Evolutionary conservation across 140 eudicot genomes (phyloP), one percentile per base, ranked within the genome.

Genomic region (Ambrosia hybrid): DNA sequence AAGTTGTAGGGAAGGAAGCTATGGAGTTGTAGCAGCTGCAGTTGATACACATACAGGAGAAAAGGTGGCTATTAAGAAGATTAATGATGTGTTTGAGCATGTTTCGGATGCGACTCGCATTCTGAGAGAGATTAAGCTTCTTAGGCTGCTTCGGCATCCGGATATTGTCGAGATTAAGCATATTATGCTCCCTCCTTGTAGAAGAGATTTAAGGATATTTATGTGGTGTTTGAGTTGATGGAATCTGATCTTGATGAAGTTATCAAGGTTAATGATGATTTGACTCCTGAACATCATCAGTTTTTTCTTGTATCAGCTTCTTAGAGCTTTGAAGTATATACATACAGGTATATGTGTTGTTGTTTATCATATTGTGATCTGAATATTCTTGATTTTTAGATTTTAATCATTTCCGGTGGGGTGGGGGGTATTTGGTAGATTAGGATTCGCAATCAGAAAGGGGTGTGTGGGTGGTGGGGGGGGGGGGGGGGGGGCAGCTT

Each of bases 1-100:
- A 91, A 67, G 96, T 91, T 72, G 96, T 91, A 38, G 97, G 97
- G 43, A 91, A 88, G 97, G 97, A 69, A 91, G 97, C 63, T 91
- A 91, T 71, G 97, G 96, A 64, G 96, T 88, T 30, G 97, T 91
- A 65, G 97, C 96, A 26, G 88, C 92, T 34, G 97, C 97, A 76
- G 88, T 91, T 33, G 97, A 88, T 74, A 91, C 95, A 34, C 97
- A 91, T 79, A 91, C 96, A 0, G 96, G 97, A 26, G 96, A 91
- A 63, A 85, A 81, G 66, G 97, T 91, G 45, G 97, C 96, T 56
- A 91, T 91, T 6, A 91, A 91, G 73, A 91, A 91, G 73, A 91
- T 91, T 30, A 88, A 78, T 52, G 85, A 88, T 77, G 85, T 91
- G 55, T 91, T 91, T 48, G 97, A 91, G 78, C 96, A 91, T 76